phyloP scores from a whole-genome alignment of 805 yeast species.

The Metschnikowia henanensis region DNA sequence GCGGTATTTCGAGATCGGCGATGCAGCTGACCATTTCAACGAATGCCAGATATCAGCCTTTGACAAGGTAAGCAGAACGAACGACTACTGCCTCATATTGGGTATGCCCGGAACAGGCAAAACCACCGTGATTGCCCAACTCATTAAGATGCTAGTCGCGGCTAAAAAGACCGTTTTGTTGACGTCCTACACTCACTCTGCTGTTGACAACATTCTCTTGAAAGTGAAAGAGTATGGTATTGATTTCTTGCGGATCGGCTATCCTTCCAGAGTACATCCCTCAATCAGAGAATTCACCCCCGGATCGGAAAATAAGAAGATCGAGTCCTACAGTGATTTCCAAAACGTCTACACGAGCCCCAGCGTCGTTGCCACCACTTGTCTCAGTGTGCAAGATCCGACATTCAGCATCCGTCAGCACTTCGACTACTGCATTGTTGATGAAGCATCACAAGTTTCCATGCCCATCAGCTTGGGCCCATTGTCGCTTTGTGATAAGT shows the following conservation, averaged over 20 bases:
- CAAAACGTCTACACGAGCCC: conserved; percentile 50
- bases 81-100: conserved; percentile 77
- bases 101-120: conserved; percentile 99
- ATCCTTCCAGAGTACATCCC: conserved; percentile 57
- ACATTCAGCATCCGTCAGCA: conserved; percentile 50
- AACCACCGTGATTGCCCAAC: conserved; percentile 82
- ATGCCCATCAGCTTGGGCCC: conserved; percentile 93
- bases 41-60: conserved; percentile 72
- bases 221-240: conserved; percentile 50
- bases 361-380: conserved; percentile 84
- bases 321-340: conserved; percentile 47
- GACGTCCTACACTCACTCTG: conserved; percentile 91
- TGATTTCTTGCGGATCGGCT: conserved; percentile 68
- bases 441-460: conserved; percentile 95
- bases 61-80: conserved; percentile 56
- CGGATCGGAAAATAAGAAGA: conserved; percentile 26
- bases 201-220: conserved; percentile 87
- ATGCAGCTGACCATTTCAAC: conserved; percentile 46
- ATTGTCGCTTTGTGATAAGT: conserved; percentile 68
- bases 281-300: conserved; percentile 56
- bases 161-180: conserved; percentile 68
- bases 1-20: conserved; percentile 23
- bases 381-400: conserved; percentile 71
- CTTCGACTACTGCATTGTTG: conserved; percentile 93
- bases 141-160: conserved; percentile 60